Evolutionary conservation across 306 rosid genomes (phyloP).

Genomic region (Clitoria ternatea): DNA sequence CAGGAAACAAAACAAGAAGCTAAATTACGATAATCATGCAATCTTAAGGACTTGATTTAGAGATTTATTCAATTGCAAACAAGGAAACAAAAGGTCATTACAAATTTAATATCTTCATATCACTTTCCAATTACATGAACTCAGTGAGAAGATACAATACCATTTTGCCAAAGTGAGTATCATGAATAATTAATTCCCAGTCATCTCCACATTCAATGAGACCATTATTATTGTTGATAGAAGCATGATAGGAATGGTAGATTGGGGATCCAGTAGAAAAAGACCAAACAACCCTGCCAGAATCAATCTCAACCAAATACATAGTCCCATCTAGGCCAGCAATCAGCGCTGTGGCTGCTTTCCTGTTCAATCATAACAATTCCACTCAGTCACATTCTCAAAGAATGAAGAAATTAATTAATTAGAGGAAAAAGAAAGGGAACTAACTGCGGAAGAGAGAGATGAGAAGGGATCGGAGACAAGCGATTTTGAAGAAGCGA

Average conservation of each 20-base stretch:
- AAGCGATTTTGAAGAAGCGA: not conserved
- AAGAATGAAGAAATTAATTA: too few species aligned
- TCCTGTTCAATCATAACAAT: not conserved
- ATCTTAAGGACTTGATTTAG: too few species aligned
- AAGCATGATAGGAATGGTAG: slow-evolving; percentile 50
- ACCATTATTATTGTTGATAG: not conserved
- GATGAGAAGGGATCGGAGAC: slow-evolving; percentile 29
- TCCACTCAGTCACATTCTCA: too few species aligned
- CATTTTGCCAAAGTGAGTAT: slow-evolving; percentile 38
- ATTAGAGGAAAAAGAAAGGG: not conserved
- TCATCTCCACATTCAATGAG: slow-evolving; percentile 64
- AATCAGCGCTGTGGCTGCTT: slow-evolving; percentile 38
- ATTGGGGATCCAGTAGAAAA: slow-evolving; percentile 56
- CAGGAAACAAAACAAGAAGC: too few species aligned
- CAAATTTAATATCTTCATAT: too few species aligned
- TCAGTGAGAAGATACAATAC: too few species aligned
- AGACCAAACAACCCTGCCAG: slow-evolving; percentile 52
- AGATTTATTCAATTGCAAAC: too few species aligned
- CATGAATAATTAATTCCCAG: slow-evolving; percentile 48
- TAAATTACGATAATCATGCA: too few species aligned
- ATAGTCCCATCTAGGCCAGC: slow-evolving; percentile 56
- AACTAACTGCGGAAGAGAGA: slow-evolving; percentile 36
- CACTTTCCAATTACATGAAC: too few species aligned
- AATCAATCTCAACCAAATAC: slow-evolving; percentile 42
- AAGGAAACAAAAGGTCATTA: too few species aligned